Conservation (phyloP, 2,329 filamentous ascomycete species). For the Sporothrix phasma region DNA sequence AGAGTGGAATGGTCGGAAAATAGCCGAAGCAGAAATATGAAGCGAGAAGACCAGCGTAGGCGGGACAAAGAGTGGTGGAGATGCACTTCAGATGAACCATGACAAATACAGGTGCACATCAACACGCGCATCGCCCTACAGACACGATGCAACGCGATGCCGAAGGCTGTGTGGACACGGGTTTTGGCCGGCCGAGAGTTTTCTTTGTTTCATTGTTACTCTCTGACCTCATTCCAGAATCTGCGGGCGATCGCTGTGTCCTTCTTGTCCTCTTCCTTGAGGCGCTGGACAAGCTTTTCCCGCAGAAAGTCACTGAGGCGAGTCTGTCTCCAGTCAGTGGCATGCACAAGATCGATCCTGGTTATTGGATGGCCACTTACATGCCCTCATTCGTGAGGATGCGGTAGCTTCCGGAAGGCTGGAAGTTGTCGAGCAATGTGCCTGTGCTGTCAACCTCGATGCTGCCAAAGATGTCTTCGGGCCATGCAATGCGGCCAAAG, state of each 20-base stretch:
- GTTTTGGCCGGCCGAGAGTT: not conserved
- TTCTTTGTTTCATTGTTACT: not conserved
- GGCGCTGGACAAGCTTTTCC: slow-evolving; percentile 42
- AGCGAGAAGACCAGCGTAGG: not conserved
- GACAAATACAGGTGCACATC: not conserved
- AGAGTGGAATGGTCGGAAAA: not conserved
- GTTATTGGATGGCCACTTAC: slow-evolving; percentile 42
- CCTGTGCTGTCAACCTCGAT: slow-evolving; percentile 52
- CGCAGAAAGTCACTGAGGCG: slow-evolving; percentile 44
- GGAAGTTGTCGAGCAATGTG: slow-evolving; percentile 18
- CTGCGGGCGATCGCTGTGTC: slow-evolving; percentile 16
- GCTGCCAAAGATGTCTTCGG: slow-evolving; percentile 60
- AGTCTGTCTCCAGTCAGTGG: slow-evolving; percentile 29
- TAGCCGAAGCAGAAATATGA: not conserved
- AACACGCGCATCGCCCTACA: not conserved
- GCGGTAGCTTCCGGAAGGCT: slow-evolving; percentile 36
- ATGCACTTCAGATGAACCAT: not conserved
- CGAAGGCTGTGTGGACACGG: not conserved
- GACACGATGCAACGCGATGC: not conserved
- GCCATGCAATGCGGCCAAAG: slow-evolving; percentile 58
- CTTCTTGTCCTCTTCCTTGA: slow-evolving; percentile 41
- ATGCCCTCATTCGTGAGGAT: slow-evolving; percentile 57
- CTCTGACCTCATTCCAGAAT: slow-evolving; percentile 15
- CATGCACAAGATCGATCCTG: too few relatives aligned
- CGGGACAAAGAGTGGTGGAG: not conserved